phyloP scores from a whole-genome alignment of 2,329 filamentous ascomycete species.

The Truncatella angustata region DNA sequence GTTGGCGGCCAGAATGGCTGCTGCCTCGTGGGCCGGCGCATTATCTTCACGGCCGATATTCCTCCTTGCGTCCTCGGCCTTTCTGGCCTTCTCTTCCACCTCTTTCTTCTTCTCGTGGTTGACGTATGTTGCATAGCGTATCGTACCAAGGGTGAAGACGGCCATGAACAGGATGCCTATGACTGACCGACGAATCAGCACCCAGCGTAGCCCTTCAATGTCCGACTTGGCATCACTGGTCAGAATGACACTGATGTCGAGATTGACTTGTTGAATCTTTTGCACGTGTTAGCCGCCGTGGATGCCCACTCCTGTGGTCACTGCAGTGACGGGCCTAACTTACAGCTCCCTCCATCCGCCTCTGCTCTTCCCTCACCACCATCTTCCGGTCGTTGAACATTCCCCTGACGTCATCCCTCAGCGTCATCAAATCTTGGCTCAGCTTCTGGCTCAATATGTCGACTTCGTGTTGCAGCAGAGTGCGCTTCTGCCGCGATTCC shows the following conservation, averaged over 20 bases:
- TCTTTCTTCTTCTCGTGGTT: slow-evolving; percentile 48
- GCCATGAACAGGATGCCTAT: slow-evolving; percentile 67
- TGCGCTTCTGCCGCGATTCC: slow-evolving; percentile 77
- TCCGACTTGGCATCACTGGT: slow-evolving; percentile 90
- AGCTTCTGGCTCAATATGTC: slow-evolving; percentile 85
- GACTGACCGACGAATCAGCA: slow-evolving; percentile 64
- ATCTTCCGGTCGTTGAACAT: slow-evolving; percentile 97
- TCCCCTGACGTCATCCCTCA: slow-evolving; percentile 90
- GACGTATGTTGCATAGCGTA: slow-evolving; percentile 60
- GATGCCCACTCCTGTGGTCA: not conserved
- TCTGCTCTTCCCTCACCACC: slow-evolving; percentile 84
- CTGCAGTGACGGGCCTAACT: no score
- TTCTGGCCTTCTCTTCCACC: slow-evolving; percentile 39
- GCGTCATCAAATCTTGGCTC: slow-evolving; percentile 74
- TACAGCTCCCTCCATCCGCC: slow-evolving; percentile 77
- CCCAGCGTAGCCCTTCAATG: slow-evolving; percentile 88
- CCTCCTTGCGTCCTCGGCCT: slow-evolving; percentile 41
- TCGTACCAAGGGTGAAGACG: slow-evolving; percentile 55
- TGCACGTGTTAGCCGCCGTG: not conserved
- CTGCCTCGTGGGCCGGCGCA: slow-evolving; percentile 49
- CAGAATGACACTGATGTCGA: slow-evolving; percentile 88
- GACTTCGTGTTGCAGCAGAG: slow-evolving; percentile 88
- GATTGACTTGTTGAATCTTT: slow-evolving; percentile 89
- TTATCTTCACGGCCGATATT: slow-evolving; percentile 46
- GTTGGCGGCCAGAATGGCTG: slow-evolving; percentile 57